phyloP scores from a whole-genome alignment of 2,329 filamentous ascomycete genomes.

The Stromatinia cepivora region DNA sequence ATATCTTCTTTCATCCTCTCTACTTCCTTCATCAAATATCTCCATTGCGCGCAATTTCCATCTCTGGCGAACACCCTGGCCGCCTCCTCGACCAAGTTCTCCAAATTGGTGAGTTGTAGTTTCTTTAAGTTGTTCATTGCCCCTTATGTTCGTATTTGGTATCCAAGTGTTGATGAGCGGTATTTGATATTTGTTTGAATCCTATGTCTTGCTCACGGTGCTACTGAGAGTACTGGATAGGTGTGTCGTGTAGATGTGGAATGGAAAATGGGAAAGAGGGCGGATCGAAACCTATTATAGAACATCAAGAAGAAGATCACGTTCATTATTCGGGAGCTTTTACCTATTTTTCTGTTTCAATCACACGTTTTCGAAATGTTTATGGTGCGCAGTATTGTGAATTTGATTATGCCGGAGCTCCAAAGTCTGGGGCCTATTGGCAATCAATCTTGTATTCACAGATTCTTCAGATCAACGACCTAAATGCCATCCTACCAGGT shows the following conservation, averaged over 20 bases:
- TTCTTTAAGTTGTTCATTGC: not conserved
- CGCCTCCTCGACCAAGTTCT: not conserved
- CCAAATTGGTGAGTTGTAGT: not conserved
- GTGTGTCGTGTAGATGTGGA: not conserved
- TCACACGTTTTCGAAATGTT: not conserved
- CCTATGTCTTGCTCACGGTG: too few species aligned
- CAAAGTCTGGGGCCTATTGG: too few species aligned
- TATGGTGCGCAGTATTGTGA: not conserved
- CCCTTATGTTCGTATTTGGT: not conserved
- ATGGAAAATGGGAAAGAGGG: not conserved
- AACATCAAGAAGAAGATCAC: not conserved
- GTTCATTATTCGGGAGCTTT: not conserved
- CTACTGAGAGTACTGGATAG: not conserved
- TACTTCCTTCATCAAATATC: not conserved
- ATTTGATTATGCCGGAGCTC: not conserved
- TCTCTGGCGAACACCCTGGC: not conserved
- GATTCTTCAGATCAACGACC: not conserved
- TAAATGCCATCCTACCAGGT: not conserved
- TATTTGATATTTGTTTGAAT: not conserved
- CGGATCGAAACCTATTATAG: not conserved
- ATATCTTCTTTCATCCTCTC: conserved; percentile 1
- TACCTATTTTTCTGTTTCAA: not conserved
- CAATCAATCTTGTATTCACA: not conserved
- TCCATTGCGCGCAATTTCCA: not conserved
- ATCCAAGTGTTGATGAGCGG: not conserved